Conservation (phyloP, 352 stramenopile species). For the Phytophthora sansomeana region DNA sequence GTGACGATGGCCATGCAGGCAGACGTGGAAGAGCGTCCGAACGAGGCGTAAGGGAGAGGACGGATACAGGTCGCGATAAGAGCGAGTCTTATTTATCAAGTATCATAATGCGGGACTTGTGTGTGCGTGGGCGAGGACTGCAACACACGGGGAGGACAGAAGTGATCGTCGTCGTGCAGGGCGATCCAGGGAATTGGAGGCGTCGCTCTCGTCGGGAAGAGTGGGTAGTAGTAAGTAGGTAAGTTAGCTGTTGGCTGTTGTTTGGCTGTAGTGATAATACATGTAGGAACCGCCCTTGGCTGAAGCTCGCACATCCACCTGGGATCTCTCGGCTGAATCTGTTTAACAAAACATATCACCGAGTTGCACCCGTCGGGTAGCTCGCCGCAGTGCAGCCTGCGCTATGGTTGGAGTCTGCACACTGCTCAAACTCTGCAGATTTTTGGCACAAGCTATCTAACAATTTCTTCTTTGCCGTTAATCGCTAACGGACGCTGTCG, state of each 20-base stretch:
- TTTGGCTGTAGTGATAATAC: conserved; percentile 4
- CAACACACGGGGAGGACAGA: conserved; percentile 5
- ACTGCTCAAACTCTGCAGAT: too few relatives aligned
- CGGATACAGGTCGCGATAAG: conserved; percentile 20
- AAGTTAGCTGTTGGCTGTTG: background rate
- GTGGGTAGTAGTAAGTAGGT: conserved; percentile 25
- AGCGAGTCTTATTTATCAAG: conserved; percentile 56
- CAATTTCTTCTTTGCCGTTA: too few relatives aligned
- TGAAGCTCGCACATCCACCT: too few relatives aligned
- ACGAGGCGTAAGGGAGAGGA: conserved; percentile 46
- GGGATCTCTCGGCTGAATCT: background rate
- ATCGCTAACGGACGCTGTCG: too few relatives aligned
- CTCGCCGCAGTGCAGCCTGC: too few relatives aligned
- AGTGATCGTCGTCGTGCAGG: conserved; percentile 4
- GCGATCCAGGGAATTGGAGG: conserved; percentile 4
- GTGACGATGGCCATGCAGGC: conserved; percentile 64
- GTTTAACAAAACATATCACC: background rate
- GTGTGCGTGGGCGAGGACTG: conserved; percentile 5
- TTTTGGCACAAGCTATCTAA: too few relatives aligned
- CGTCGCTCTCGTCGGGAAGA: conserved; percentile 26
- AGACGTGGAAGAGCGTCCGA: conserved; percentile 53
- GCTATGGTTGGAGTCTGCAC: too few relatives aligned
- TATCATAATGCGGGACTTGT: conserved; percentile 32
- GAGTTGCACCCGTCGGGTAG: too few relatives aligned
- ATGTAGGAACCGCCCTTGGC: background rate